Evolutionary conservation across 495 filamentous ascomycete species (phyloP).

Genomic region (Podospora pseudoanserina): DNA sequence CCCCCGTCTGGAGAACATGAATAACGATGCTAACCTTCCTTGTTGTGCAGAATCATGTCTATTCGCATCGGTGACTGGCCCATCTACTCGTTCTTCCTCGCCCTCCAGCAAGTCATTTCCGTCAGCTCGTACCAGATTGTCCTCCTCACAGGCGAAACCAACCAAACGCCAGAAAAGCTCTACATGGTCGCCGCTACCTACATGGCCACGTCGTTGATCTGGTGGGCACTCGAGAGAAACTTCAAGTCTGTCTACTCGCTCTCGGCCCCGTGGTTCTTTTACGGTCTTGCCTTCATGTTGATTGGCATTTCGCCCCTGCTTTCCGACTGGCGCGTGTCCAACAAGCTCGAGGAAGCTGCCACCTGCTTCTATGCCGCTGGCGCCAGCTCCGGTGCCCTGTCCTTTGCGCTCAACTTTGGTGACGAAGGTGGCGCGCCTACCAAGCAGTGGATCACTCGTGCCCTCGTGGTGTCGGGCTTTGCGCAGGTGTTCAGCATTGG

Average conservation of each 20-base stretch:
- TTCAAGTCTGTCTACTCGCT: slow-evolving; percentile 57
- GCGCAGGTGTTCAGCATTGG: slow-evolving; percentile 60
- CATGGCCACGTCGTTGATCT: slow-evolving; percentile 55
- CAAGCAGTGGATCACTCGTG: slow-evolving; percentile 62
- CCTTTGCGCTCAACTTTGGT: slow-evolving; percentile 67
- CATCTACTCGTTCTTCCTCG: slow-evolving; percentile 65
- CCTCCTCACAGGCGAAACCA: slow-evolving; percentile 57
- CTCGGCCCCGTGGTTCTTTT: slow-evolving; percentile 58
- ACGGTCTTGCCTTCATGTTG: slow-evolving; percentile 58
- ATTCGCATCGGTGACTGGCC: slow-evolving; percentile 61
- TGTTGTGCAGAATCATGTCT: slow-evolving; percentile 29
- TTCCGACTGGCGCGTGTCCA: slow-evolving; percentile 34
- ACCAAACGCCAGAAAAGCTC: slow-evolving; percentile 57
- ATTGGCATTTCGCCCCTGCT: slow-evolving; percentile 61
- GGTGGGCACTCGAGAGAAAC: slow-evolving; percentile 59
- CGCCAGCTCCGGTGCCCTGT: slow-evolving; percentile 57
- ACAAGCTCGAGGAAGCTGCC: slow-evolving; percentile 55
- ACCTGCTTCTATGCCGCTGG: slow-evolving; percentile 59
- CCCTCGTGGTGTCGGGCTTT: slow-evolving; percentile 59
- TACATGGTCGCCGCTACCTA: slow-evolving; percentile 63
- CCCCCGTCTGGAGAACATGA: slow-evolving; percentile 9
- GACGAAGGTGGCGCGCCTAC: slow-evolving; percentile 58
- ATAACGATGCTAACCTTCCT: slow-evolving; percentile 7
- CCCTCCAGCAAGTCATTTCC: slow-evolving; percentile 64
- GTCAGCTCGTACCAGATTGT: slow-evolving; percentile 68